Evolutionary conservation across 257 asterid species (phyloP).

Genomic region (Rehmannia glutinosa): DNA sequence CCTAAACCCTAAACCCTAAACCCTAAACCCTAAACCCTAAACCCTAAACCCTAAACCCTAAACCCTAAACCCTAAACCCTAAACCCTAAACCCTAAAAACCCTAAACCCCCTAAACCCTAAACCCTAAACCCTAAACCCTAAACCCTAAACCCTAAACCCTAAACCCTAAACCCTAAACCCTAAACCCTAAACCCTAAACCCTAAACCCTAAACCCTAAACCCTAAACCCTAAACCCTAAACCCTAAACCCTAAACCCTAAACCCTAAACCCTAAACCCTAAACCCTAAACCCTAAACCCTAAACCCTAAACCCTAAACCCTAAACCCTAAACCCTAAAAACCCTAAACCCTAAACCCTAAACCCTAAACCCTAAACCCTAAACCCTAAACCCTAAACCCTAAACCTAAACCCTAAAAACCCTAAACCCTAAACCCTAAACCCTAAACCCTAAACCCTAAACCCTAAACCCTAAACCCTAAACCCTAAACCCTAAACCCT

Average conservation of each 20-base stretch:
- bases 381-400: neutral
- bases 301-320: too few relatives aligned
- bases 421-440: too few relatives aligned
- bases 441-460: constrained; percentile 15
- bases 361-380: neutral
- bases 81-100: constrained; percentile 16
- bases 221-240: constrained; percentile 12
- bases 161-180: constrained; percentile 8
- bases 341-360: too few relatives aligned
- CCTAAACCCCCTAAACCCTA: too few relatives aligned
- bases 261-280: constrained; percentile 18
- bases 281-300: constrained; percentile 11
- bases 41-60: constrained; percentile 11
- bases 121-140: constrained; percentile 18
- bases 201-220: constrained; percentile 15
- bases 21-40: constrained; percentile 6
- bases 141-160: constrained; percentile 16
- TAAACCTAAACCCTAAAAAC: neutral
- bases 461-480: constrained; percentile 17
- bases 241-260: constrained; percentile 13
- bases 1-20: constrained; percentile 22
- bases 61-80: neutral
- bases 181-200: constrained; percentile 5
- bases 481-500: constrained; percentile 15
- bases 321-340: too few relatives aligned